A percentile compares a stretch with the other conserved stretches of the same genome.
Evolutionary conservation across 2,329 filamentous ascomycete species (phyloP).

Genomic region (Calonectria pauciramosa): DNA sequence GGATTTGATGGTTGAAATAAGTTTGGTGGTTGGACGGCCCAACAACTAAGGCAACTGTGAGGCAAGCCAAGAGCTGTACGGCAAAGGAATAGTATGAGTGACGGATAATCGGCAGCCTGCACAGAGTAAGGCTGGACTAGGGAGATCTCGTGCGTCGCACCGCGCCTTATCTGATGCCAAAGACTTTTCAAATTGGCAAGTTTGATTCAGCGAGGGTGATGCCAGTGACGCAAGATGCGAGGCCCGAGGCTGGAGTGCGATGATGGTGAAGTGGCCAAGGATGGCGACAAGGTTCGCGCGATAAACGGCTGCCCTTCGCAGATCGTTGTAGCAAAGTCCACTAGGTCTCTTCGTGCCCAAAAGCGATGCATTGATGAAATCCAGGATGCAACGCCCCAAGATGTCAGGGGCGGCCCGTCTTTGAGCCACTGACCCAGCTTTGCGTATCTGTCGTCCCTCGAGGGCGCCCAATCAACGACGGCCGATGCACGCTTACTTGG

Average conservation of each 20-base stretch:
- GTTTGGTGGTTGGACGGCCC: conserved; percentile 33
- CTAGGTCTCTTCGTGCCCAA: neutral
- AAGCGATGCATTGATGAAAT: conserved; percentile 21
- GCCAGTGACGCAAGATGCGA: conserved; percentile 8
- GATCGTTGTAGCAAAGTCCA: neutral
- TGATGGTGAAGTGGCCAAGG: neutral
- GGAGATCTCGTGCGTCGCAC: neutral
- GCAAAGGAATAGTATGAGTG: neutral
- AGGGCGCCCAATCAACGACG: conserved; percentile 24
- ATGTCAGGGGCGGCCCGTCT: conserved; percentile 26
- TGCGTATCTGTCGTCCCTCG: conserved; percentile 21
- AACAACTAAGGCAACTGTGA: conserved; percentile 25
- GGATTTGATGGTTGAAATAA: conserved; percentile 43
- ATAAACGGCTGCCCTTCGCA: neutral
- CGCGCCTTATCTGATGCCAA: neutral
- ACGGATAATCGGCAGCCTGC: neutral
- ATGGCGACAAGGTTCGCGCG: conserved; percentile 7
- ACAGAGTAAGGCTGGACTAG: neutral
- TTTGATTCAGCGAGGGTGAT: neutral
- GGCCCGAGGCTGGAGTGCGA: neutral
- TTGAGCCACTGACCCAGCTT: conserved; percentile 27
- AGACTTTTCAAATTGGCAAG: conserved; percentile 10
- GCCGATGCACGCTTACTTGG: conserved; percentile 23
- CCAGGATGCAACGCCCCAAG: conserved; percentile 23
- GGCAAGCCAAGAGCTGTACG: neutral